phyloP scores from a whole-genome alignment of 306 rosid species.

The Ochetophila trinervis region DNA sequence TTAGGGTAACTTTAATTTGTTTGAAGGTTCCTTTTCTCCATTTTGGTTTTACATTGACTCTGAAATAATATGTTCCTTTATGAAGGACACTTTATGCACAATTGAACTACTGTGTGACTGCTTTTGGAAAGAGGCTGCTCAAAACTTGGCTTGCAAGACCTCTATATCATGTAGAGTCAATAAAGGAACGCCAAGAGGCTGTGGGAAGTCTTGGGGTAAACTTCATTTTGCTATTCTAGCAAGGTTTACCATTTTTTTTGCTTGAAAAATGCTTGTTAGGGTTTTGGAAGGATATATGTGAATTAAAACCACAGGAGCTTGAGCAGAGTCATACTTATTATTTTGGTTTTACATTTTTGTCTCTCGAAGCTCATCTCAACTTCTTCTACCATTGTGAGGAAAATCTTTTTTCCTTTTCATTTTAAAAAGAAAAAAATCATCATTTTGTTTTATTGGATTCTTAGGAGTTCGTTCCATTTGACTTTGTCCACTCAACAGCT shows the following conservation, averaged over 20 bases:
- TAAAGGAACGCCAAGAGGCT: constrained; percentile 82
- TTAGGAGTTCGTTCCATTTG: neutral
- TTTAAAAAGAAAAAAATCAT: too few relatives aligned
- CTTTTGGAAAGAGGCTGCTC: constrained; percentile 91
- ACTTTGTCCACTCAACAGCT: neutral
- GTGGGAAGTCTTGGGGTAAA: constrained; percentile 70
- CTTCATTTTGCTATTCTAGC: constrained; percentile 19
- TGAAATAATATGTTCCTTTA: constrained; percentile 31
- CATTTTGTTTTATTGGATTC: too few relatives aligned
- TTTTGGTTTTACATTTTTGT: neutral
- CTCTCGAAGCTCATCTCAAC: neutral
- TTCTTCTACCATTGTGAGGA: too few relatives aligned
- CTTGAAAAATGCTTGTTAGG: neutral
- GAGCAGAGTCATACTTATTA: neutral
- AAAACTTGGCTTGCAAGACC: constrained; percentile 97
- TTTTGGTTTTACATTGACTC: constrained; percentile 23
- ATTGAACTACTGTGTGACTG: constrained; percentile 87
- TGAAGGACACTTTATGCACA: constrained; percentile 81
- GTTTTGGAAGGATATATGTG: neutral
- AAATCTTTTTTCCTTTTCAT: too few relatives aligned
- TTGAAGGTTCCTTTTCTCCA: constrained; percentile 4
- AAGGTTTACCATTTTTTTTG: constrained; percentile 1
- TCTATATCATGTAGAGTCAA: constrained; percentile 59
- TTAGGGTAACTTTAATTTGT: constrained; percentile 60
- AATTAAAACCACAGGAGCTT: neutral